These are phyloP conservation scores for Flaveria robusta DNA, from an alignment of 129 eudicot genomes.

Conservation along the genomic window DNA sequence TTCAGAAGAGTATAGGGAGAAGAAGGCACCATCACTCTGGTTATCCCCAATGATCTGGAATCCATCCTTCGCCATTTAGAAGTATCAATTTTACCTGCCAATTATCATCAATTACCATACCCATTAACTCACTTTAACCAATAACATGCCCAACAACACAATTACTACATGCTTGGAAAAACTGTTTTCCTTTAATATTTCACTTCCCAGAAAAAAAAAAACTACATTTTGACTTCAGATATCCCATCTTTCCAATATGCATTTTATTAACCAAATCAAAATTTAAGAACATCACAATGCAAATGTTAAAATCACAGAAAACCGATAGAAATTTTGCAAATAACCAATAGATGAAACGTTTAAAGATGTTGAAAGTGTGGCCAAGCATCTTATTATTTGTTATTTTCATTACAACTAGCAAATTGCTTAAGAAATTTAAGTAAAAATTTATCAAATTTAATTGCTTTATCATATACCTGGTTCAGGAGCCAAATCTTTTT, in stretches of 20 bases:
- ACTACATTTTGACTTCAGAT: neutral
- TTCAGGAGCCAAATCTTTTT: slow-evolving; percentile 24
- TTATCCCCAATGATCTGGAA: slow-evolving; percentile 64
- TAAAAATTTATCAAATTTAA: neutral
- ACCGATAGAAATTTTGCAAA: neutral
- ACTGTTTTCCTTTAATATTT: neutral
- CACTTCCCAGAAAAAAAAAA: neutral
- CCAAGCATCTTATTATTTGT: neutral
- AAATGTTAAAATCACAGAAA: neutral
- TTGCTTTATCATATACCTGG: slow-evolving; percentile 23
- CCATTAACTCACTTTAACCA: slow-evolving; percentile 2
- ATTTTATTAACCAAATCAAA: slow-evolving; percentile 7
- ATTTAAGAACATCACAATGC: slow-evolving; percentile 12
- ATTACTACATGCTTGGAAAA: slow-evolving; percentile 11
- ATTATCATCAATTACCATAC: slow-evolving; percentile 20
- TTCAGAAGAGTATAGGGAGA: slow-evolving; percentile 70
- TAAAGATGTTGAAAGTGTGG: neutral
- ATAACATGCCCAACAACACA: slow-evolving; percentile 23
- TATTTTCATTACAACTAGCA: neutral
- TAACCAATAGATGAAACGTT: neutral
- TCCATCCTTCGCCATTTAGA: slow-evolving; percentile 72
- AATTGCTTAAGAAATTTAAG: neutral
- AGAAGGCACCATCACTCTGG: slow-evolving; percentile 48
- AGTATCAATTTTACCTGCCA: slow-evolving; percentile 40
- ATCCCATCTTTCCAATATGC: neutral